A percentile compares a stretch with the other conserved stretches of the same genome.
These are phyloP conservation scores for Emmonsiellopsis sp. DNA, from an alignment of 2,329 filamentous ascomycete genomes.

Conservation along the genomic window DNA sequence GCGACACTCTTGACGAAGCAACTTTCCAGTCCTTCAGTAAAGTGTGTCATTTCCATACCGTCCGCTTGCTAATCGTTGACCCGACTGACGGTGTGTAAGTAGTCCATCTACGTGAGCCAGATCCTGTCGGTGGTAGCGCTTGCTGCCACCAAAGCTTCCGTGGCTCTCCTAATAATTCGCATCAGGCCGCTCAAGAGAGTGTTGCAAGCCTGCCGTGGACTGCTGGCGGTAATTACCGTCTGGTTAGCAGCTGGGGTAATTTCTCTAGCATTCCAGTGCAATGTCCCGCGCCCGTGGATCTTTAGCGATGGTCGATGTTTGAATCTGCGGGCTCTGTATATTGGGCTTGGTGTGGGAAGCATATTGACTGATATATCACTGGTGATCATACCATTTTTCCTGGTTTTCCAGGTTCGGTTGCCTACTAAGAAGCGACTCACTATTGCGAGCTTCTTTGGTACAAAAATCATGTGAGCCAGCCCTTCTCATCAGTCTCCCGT, in stretches of 20 bases:
- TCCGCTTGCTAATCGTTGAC: slow-evolving; percentile 1
- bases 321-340: slow-evolving; percentile 14
- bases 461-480: slow-evolving; percentile 14
- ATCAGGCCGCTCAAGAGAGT: slow-evolving; percentile 15
- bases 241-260: slow-evolving; percentile 14
- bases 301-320: slow-evolving; percentile 13
- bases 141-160: slow-evolving; percentile 15
- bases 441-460: slow-evolving; percentile 14
- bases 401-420: slow-evolving; percentile 15
- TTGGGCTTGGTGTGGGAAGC: slow-evolving; percentile 11
- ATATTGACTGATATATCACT: slow-evolving; percentile 16
- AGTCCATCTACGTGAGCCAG: slow-evolving; percentile 16
- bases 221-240: slow-evolving; percentile 9
- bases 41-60: slow-evolving; percentile 5
- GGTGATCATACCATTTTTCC: slow-evolving; percentile 13
- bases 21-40: slow-evolving; percentile 13
- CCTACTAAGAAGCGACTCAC: slow-evolving; percentile 10
- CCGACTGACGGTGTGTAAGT: background rate
- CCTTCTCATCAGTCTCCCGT: background rate
- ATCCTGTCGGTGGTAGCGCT: slow-evolving; percentile 13
- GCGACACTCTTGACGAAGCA: slow-evolving; percentile 7
- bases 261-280: slow-evolving; percentile 15
- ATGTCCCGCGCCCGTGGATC: slow-evolving; percentile 13
- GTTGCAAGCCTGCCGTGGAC: slow-evolving; percentile 11
- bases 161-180: slow-evolving; percentile 15